phyloP scores from a whole-genome alignment of 2,329 filamentous ascomycete genomes.

The Orbilia oligospora region DNA sequence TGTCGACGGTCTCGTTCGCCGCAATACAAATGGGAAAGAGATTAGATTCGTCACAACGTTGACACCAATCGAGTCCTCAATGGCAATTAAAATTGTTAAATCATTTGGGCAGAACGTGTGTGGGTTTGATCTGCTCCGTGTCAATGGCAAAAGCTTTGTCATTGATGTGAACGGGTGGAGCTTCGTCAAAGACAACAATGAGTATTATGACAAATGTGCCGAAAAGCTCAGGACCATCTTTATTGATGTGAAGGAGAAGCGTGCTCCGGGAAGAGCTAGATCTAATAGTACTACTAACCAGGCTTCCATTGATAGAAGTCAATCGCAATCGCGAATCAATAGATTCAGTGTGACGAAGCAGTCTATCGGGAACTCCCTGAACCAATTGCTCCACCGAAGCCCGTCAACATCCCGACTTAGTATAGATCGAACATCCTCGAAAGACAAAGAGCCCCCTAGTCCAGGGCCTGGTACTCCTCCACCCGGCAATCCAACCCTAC shows the following conservation, averaged over 20 bases:
- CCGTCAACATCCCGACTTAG: conserved; percentile 60
- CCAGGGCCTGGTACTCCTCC: conserved; percentile 48
- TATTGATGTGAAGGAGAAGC: conserved; percentile 71
- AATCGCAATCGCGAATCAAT: conserved; percentile 60
- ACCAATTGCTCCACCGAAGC: conserved; percentile 56
- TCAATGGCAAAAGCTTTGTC: conserved; percentile 91
- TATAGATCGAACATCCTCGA: conserved; percentile 58
- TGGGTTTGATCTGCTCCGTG: conserved; percentile 92
- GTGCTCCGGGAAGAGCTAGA: conserved; percentile 71
- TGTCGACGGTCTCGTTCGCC: conserved; percentile 93
- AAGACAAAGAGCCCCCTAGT: conserved; percentile 61
- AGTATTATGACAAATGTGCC: conserved; percentile 94
- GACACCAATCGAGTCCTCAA: conserved; percentile 82
- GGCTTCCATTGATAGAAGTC: conserved; percentile 64
- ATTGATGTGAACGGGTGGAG: conserved; percentile 99
- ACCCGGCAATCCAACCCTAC: conserved; percentile 52
- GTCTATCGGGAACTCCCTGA: conserved; percentile 53
- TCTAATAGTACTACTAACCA: conserved; percentile 68
- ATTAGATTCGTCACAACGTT: conserved; percentile 93
- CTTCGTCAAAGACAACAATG: conserved; percentile 99
- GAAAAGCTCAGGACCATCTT: conserved; percentile 91
- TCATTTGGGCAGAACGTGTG: conserved; percentile 96
- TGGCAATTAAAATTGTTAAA: conserved; percentile 89
- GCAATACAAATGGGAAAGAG: conserved; percentile 97
- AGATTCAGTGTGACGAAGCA: conserved; percentile 57